These are phyloP conservation scores for Botrytis cinerea DNA, from an alignment of 2,329 filamentous ascomycete genomes.

Conservation along the genomic window DNA sequence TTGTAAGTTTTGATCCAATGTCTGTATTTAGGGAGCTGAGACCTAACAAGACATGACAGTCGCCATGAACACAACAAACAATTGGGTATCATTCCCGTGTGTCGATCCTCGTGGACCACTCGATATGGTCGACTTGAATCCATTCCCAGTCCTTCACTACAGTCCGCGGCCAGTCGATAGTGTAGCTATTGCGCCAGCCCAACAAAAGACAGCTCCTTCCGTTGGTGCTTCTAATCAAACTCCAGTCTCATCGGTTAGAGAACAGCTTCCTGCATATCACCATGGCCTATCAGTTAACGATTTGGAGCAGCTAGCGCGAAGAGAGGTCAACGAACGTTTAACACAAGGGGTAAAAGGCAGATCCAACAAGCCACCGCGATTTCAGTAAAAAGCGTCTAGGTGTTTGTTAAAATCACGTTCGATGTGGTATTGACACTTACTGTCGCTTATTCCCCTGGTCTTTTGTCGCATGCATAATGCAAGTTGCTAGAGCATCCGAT, in stretches of 20 bases:
- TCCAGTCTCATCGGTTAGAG: too few species aligned
- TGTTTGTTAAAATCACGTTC: neutral
- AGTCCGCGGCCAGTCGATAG: neutral
- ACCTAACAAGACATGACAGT: neutral
- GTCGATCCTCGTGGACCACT: neutral
- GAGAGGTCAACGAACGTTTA: neutral
- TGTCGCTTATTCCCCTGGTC: neutral
- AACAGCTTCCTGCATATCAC: neutral
- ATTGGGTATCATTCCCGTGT: neutral
- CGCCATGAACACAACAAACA: neutral
- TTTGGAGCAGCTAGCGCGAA: neutral
- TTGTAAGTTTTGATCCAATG: neutral
- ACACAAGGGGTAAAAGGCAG: neutral
- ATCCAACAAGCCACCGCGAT: neutral
- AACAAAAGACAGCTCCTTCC: neutral
- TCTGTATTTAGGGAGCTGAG: fast-evolving
- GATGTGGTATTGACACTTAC: neutral
- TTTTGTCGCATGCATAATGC: neutral
- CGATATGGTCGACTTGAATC: neutral
- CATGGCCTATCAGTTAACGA: neutral
- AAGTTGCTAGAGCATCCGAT: too few species aligned
- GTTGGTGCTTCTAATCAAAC: neutral
- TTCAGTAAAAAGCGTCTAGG: neutral
- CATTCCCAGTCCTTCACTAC: neutral
- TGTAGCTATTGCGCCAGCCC: neutral